Evolutionary conservation across 352 stramenopile genomes (phyloP), one percentile per base, ranked within the genome.

Genomic region (Phytopythium vexans): DNA sequence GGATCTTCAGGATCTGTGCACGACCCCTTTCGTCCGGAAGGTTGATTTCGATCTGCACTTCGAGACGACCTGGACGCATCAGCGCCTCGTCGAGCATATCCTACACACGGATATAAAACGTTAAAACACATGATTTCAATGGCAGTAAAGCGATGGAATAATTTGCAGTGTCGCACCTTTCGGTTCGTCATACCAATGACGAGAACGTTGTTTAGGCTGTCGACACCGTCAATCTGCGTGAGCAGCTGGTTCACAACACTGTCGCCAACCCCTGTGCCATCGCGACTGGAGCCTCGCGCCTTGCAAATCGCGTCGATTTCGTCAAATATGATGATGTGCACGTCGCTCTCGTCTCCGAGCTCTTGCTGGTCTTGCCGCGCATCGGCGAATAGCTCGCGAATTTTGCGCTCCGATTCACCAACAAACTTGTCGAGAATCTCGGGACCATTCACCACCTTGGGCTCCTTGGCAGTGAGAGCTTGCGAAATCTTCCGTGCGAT

Each of bases 291-390:
- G 49, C 97, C 97, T 72, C 98, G 91, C 46, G 89, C 62, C 68
- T 99, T 99, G 70, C 95, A 99, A 72, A 99, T 99, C 35, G 98
- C 97, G 80, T 99, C 98, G 72, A 99, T 99, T 73, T 99, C 97
- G 75, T 99, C 97, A 63, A 99, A 98, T 68, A 99, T 99, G 67
- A 99, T 98, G 66, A 99, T 99, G 70, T 99, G 97, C 47, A 99
- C 86, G 59, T 98, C 97, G 52, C 86, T 98, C 52, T 98, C 92
- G 56, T 99, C 97, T 47, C 96, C 97, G 16, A 97, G 64, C 47
- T 97, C 86, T 47, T 94, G 72, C 52, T 94, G 81, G 52, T 94
- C 85, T 53, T 89, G 68, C 31, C 82, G 76, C 8, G 97, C 97
- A 54, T 99, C 97, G 1, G 90, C 82, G 70, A 99, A 99, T 1